These are phyloP conservation scores for Salix suchowensis DNA, from an alignment of 345 rosid species.

Conservation along the genomic window DNA sequence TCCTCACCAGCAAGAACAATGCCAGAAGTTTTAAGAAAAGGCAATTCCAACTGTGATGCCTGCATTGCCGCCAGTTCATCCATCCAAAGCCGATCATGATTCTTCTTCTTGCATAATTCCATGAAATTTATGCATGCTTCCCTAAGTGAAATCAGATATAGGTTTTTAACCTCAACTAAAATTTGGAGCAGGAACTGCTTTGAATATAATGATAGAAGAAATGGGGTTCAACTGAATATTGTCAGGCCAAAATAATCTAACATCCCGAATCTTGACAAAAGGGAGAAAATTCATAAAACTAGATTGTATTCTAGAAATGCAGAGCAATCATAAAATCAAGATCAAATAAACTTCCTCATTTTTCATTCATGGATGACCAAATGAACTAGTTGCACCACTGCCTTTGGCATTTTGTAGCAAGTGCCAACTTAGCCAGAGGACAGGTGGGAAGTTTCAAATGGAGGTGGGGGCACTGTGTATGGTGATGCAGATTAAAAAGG, in stretches of 20 bases:
- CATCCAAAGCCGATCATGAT: slow-evolving; percentile 88
- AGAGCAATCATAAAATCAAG: background rate
- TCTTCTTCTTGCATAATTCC: slow-evolving; percentile 92
- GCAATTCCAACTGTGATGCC: slow-evolving; percentile 72
- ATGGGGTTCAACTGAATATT: background rate
- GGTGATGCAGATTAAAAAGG: background rate
- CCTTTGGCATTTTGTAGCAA: background rate
- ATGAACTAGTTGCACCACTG: background rate
- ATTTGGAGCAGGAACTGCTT: background rate
- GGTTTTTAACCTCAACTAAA: background rate
- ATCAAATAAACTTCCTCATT: background rate
- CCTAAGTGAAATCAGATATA: slow-evolving; percentile 35
- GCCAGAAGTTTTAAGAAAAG: slow-evolving; percentile 75
- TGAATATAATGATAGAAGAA: background rate
- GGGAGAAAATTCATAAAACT: background rate
- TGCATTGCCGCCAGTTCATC: slow-evolving; percentile 93
- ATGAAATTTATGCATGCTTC: slow-evolving; percentile 87
- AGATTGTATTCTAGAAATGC: background rate
- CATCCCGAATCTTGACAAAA: background rate
- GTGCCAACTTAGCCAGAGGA: background rate
- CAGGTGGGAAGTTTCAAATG: background rate
- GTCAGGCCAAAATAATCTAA: background rate
- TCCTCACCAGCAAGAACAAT: slow-evolving; percentile 74
- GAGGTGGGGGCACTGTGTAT: background rate
- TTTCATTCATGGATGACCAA: background rate